Evolutionary conservation across 23 red algal species (phyloP).

Genomic region (Pyropia haitanensis): DNA sequence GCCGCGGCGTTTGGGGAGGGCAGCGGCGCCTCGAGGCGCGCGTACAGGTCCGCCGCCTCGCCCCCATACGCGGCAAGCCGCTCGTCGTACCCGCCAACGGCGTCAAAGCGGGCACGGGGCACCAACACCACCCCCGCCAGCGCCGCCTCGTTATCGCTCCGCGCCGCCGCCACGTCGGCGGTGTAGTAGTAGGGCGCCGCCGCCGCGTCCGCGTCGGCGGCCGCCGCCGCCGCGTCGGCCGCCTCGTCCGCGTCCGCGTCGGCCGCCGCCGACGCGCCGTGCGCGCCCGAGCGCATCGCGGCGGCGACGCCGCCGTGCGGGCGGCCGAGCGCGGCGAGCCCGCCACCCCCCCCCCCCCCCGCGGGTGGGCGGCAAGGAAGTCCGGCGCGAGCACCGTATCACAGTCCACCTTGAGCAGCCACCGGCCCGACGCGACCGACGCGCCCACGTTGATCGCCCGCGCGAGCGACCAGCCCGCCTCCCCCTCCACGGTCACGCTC

Average conservation of each 20-base stretch:
- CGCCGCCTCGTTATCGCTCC: slow-evolving; percentile 20
- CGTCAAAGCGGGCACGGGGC: slow-evolving; percentile 17
- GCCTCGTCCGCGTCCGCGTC: too few species aligned
- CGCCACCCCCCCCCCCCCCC: neutral
- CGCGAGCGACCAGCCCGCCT: slow-evolving; percentile 27
- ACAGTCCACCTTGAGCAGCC: slow-evolving; percentile 68
- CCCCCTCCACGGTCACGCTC: slow-evolving; percentile 26
- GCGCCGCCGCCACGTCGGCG: slow-evolving; percentile 21
- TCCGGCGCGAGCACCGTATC: slow-evolving; percentile 38
- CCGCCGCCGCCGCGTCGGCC: neutral
- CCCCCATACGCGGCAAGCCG: slow-evolving; percentile 49
- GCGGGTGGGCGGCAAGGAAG: slow-evolving; percentile 16
- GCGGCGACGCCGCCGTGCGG: too few species aligned
- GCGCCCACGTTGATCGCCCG: slow-evolving; percentile 46
- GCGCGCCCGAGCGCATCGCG: too few species aligned
- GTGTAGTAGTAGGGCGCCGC: slow-evolving; percentile 32
- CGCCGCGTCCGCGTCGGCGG: neutral
- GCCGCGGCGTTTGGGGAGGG: too few species aligned
- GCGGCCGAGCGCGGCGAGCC: too few species aligned
- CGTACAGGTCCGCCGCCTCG: slow-evolving; percentile 52
- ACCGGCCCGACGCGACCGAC: slow-evolving; percentile 32
- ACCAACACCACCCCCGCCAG: slow-evolving; percentile 39
- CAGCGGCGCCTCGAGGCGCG: slow-evolving; percentile 11
- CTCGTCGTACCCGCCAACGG: slow-evolving; percentile 53
- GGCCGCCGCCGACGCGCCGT: too few species aligned